Evolutionary conservation across 495 filamentous ascomycete species (phyloP).

Genomic region (Penicillium steckii): DNA sequence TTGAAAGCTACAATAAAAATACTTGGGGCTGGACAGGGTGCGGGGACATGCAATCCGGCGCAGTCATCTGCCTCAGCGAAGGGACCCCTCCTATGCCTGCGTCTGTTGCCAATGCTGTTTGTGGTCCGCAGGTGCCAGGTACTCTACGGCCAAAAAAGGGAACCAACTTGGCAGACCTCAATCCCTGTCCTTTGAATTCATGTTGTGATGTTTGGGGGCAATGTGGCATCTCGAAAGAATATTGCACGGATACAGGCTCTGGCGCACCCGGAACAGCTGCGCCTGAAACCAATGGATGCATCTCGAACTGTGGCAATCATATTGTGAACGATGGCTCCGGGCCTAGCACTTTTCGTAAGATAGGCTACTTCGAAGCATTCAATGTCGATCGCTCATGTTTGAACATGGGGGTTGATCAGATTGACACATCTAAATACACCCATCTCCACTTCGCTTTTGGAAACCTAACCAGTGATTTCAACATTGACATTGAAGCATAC

Average conservation of each 20-base stretch:
- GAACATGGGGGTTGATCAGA: conserved; percentile 6
- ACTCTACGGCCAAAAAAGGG: neutral
- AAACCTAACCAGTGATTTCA: conserved; percentile 25
- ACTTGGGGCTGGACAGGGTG: conserved; percentile 28
- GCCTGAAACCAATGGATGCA: neutral
- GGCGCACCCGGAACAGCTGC: neutral
- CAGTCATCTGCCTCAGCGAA: neutral
- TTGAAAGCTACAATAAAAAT: conserved; percentile 40
- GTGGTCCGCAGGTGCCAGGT: neutral
- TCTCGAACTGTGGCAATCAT: conserved; percentile 4
- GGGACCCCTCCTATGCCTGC: neutral
- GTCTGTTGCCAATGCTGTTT: neutral
- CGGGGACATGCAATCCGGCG: neutral
- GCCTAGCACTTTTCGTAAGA: neutral
- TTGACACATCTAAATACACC: conserved; percentile 31
- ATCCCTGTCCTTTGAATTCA: conserved; percentile 7
- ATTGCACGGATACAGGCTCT: neutral
- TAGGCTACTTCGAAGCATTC: neutral
- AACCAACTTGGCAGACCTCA: neutral
- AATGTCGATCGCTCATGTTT: conserved; percentile 20
- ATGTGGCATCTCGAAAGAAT: neutral
- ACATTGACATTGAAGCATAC: conserved; percentile 23
- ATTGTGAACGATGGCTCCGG: neutral
- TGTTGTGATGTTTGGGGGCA: conserved; percentile 11
- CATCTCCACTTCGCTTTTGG: conserved; percentile 49